Evolutionary conservation across 2,329 filamentous ascomycete species (phyloP), one percentile per base, ranked within the genome.

Genomic region (Aureobasidium sp.): DNA sequence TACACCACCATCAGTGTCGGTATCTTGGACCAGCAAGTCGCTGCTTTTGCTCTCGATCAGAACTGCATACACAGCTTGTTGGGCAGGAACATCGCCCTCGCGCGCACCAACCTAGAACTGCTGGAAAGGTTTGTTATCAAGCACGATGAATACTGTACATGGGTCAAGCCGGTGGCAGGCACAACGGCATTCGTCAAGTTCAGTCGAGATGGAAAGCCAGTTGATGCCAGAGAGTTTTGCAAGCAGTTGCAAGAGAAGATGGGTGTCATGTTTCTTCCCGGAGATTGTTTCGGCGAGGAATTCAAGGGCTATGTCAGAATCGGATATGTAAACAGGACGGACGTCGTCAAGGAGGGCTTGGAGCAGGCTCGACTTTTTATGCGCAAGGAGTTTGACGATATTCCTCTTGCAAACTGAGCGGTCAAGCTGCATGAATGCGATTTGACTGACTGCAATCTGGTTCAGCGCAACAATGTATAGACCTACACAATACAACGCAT

Each of bases 1-100:
- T 95, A 94, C 76, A 95, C 89, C 3, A 91, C 88, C 27, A 95
- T 95, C 67, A 88, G 87, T 40, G 89, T 95, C 0, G 89, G 88
- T n/a, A 84, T 87, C 68, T 75, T 96, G 7, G 90, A 95, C 70
- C 89, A 95, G 70, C 81, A 83, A 53, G 79, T 95, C 11, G 91
- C 90, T 2, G 81, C 83, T 29, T 93, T 86, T 68, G 90, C 91
- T 0, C 75, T 96, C 8, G 82, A 82, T 11, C 75, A 81, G 1
- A 74, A 78, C 35, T 85, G 87, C 21, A 81, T 90, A n/a, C 78
- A 86, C 64, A 76, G 74, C 11, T 74, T 90, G 2, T 76, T 89
- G 2, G 77, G 74, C 3, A 78, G 85, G 17, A 90, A 90, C 67
- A 80, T 86, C 47, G 75, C 77, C 27, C 78, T 94, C 2, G 88